These are phyloP conservation scores for Globisporangium barbulae DNA, from an alignment of 352 stramenopile genomes.

Conservation along the genomic window DNA sequence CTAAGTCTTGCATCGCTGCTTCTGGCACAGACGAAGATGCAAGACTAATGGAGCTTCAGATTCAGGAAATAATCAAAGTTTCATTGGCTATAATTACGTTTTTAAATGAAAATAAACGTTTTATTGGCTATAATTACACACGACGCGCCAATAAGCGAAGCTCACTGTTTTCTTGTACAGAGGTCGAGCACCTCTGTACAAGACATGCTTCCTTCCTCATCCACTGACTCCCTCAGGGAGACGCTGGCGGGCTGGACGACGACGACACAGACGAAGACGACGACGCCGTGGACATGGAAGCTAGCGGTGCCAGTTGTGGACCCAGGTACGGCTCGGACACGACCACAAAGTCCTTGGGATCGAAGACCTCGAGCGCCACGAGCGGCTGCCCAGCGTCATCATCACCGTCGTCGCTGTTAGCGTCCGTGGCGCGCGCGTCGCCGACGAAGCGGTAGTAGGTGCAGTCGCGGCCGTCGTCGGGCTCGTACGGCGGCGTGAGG, in stretches of 20 bases:
- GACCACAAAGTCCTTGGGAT: slow-evolving; percentile 55
- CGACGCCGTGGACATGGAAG: neutral
- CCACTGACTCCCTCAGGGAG: neutral
- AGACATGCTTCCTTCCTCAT: neutral
- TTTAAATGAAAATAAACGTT: neutral
- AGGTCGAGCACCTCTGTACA: neutral
- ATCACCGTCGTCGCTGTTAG: slow-evolving; percentile 2
- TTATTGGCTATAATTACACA: neutral
- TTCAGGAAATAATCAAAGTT: too few species aligned
- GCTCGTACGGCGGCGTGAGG: slow-evolving; percentile 80
- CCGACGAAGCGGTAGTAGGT: slow-evolving; percentile 66
- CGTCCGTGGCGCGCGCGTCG: slow-evolving; percentile 13
- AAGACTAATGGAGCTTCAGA: too few species aligned
- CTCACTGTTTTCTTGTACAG: too few species aligned
- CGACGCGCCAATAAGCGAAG: too few species aligned
- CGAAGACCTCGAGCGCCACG: slow-evolving; percentile 44
- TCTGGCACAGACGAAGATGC: too few species aligned
- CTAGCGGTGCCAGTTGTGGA: slow-evolving; percentile 23
- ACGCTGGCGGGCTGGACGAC: neutral
- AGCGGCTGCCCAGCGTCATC: slow-evolving; percentile 6
- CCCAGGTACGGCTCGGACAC: slow-evolving; percentile 44
- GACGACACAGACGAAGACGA: slow-evolving; percentile 9
- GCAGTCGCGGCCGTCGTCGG: slow-evolving; percentile 59
- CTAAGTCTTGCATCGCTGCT: too few species aligned
- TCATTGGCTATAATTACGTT: too few species aligned